Evolutionary conservation across 768 basidiomycete genomes (phyloP).

Genomic region (Pleurotus tuoliensis): DNA sequence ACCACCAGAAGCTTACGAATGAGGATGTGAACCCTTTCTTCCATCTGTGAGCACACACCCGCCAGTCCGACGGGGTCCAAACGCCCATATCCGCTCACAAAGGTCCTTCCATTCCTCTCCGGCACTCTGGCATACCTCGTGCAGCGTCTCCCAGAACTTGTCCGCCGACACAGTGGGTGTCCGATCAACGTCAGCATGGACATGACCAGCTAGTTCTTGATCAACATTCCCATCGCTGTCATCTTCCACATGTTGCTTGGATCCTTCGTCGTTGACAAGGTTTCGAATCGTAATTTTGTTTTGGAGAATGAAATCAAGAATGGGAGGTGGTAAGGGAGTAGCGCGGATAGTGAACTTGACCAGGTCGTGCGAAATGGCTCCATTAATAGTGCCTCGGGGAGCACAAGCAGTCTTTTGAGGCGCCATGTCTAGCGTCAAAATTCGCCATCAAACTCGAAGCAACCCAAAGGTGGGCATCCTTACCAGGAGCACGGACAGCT

Average conservation of each 20-base stretch:
- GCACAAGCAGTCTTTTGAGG: conserved; percentile 71
- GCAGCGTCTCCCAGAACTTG: conserved; percentile 77
- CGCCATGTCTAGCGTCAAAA: conserved; percentile 66
- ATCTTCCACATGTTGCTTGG: conserved; percentile 28
- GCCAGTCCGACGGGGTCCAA: conserved; percentile 86
- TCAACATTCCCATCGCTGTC: conserved; percentile 18
- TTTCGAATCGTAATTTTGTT: conserved; percentile 64
- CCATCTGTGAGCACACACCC: conserved; percentile 84
- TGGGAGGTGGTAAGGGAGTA: conserved; percentile 63
- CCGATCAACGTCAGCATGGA: conserved; percentile 55
- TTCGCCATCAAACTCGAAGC: not conserved
- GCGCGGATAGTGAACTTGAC: conserved; percentile 86
- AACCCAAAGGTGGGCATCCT: conserved; percentile 1
- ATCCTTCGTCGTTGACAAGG: conserved; percentile 40
- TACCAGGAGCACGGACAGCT: conserved; percentile 75
- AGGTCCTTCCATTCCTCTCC: conserved; percentile 86
- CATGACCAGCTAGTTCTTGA: conserved; percentile 36
- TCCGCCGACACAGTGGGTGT: conserved; percentile 65
- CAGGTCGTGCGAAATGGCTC: conserved; percentile 62
- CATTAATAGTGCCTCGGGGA: conserved; percentile 73
- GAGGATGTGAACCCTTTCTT: conserved; percentile 38
- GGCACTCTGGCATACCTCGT: conserved; percentile 56
- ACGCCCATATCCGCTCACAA: conserved; percentile 77
- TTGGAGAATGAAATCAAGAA: conserved; percentile 74
- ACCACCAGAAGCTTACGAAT: conserved; percentile 49